Evolutionary conservation across 345 rosid species (phyloP).

Genomic region (Salix arbutifolia): DNA sequence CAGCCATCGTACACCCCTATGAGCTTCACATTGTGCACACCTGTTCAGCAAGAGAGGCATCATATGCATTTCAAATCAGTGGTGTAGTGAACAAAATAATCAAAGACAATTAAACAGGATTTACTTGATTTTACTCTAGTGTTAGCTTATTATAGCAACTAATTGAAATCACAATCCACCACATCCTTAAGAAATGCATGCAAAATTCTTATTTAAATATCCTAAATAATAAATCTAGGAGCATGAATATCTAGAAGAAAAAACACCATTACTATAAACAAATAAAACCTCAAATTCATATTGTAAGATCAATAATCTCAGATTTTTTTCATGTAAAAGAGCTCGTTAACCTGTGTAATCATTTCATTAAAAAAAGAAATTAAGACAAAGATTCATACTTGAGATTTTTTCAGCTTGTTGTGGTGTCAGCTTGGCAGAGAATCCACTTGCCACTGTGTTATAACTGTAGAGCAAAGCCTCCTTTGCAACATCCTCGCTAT

Average conservation of each 20-base stretch:
- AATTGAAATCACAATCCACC: neutral
- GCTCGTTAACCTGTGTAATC: neutral
- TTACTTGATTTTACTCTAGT: neutral
- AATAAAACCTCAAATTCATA: neutral
- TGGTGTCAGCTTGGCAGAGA: slow-evolving; percentile 85
- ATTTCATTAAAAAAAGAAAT: neutral
- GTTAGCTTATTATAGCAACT: neutral
- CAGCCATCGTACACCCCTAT: no score
- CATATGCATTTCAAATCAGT: no score
- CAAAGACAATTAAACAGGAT: neutral
- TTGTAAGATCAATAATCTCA: neutral
- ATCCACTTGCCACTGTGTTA: slow-evolving; percentile 78
- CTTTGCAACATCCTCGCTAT: slow-evolving; percentile 75
- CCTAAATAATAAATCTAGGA: neutral
- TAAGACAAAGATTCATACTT: slow-evolving; percentile 38
- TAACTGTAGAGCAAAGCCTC: slow-evolving; percentile 71
- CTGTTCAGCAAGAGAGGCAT: neutral
- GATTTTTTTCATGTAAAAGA: neutral
- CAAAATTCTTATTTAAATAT: neutral
- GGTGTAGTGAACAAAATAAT: no score
- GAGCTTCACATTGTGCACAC: no score
- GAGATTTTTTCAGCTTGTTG: slow-evolving; percentile 63
- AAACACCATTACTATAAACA: no score
- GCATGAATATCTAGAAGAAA: neutral
- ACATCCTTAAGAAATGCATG: neutral